phyloP scores from a whole-genome alignment of 2,329 filamentous ascomycete species.

The Juglanconis juglandina region DNA sequence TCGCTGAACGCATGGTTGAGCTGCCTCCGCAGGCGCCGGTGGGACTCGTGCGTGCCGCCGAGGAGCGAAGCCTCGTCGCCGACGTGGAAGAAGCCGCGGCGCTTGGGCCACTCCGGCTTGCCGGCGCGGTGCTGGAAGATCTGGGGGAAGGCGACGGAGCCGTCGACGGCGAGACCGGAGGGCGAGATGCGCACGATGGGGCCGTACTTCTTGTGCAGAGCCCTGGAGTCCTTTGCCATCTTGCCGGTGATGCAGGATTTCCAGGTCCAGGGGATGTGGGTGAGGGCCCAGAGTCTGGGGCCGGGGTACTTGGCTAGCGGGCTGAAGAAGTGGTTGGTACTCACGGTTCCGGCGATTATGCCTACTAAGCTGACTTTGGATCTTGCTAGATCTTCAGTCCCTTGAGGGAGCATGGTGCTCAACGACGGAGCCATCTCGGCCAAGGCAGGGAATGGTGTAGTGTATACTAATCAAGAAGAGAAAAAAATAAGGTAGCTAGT shows the following conservation, averaged over 20 bases:
- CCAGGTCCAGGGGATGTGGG: neutral
- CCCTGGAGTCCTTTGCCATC: neutral
- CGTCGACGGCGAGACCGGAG: conserved; percentile 3
- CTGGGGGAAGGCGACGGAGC: conserved; percentile 7
- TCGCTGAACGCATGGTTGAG: conserved; percentile 11
- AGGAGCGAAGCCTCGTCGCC: neutral
- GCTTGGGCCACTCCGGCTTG: conserved; percentile 3
- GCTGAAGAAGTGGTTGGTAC: neutral
- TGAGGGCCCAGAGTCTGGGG: conserved; percentile 5
- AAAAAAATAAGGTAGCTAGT: too few relatives aligned
- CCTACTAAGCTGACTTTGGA: neutral
- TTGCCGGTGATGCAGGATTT: neutral
- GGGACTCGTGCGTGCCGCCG: neutral
- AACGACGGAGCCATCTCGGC: neutral
- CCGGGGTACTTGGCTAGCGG: conserved; percentile 12
- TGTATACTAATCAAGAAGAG: too few relatives aligned
- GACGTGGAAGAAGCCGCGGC: neutral
- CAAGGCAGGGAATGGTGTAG: too few relatives aligned
- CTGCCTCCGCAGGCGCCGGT: conserved; percentile 4
- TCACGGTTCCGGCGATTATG: neutral
- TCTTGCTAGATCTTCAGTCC: neutral
- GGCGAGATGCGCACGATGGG: conserved; percentile 11
- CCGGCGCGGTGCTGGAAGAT: conserved; percentile 10
- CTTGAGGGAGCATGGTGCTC: neutral
- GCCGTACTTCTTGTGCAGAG: conserved; percentile 9